These are phyloP conservation scores for Russula sp. DNA, from an alignment of 768 basidiomycete species.

Conservation along the genomic window DNA sequence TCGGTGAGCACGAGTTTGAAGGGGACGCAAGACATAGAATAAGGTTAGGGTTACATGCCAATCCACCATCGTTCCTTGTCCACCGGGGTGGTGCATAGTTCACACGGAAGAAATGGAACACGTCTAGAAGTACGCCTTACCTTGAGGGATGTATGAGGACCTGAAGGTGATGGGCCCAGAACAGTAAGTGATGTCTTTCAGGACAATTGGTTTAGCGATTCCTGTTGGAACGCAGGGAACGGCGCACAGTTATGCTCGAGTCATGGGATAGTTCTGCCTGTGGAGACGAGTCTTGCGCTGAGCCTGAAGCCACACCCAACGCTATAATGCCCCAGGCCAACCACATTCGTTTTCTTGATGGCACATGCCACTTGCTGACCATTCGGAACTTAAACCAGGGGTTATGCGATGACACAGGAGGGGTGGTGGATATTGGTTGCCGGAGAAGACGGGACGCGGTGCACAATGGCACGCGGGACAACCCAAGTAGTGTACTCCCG, in stretches of 20 bases:
- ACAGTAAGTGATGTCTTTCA: slow-evolving; percentile 3
- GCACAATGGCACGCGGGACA: background rate
- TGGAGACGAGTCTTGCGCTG: slow-evolving; percentile 16
- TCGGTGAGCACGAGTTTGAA: background rate
- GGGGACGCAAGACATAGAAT: slow-evolving; percentile 8
- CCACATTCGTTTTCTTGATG: slow-evolving; percentile 26
- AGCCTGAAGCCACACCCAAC: slow-evolving; percentile 24
- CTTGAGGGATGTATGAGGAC: slow-evolving; percentile 1
- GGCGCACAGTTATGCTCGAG: slow-evolving; percentile 3
- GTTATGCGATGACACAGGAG: background rate
- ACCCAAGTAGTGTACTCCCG: background rate
- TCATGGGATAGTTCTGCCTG: slow-evolving; percentile 8
- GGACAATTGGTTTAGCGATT: background rate
- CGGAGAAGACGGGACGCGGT: background rate
- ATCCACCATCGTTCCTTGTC: background rate
- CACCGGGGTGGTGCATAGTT: background rate
- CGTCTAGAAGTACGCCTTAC: background rate
- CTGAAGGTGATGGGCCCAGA: background rate
- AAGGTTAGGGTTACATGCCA: slow-evolving; percentile 17
- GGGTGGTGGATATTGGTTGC: too few species aligned
- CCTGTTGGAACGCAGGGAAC: background rate
- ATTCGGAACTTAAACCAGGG: background rate
- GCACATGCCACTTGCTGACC: slow-evolving; percentile 10
- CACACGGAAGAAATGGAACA: background rate
- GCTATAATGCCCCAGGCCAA: slow-evolving; percentile 28